Evolutionary conservation across 2,329 filamentous ascomycete genomes (phyloP).

Genomic region (Ceratocystis harringtonii): DNA sequence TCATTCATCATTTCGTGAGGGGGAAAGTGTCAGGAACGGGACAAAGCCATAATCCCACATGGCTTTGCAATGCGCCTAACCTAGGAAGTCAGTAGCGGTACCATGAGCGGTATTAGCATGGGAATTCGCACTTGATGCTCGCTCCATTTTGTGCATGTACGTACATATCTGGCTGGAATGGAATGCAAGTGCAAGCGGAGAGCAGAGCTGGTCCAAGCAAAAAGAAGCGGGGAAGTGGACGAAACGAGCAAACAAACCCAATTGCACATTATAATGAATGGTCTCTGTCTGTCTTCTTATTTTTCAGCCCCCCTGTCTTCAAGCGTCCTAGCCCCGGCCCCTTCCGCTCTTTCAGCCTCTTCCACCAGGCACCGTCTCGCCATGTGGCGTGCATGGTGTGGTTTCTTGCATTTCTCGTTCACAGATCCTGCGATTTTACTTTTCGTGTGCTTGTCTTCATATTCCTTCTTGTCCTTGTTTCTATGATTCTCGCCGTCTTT

Average conservation of each 20-base stretch:
- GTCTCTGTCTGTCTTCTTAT: background rate
- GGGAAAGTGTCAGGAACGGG: background rate
- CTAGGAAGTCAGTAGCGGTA: background rate
- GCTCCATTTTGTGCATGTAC: background rate
- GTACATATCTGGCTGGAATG: background rate
- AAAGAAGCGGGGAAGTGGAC: background rate
- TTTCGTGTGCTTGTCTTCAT: background rate
- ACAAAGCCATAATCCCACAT: background rate
- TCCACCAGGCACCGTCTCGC: background rate
- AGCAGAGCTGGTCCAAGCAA: background rate
- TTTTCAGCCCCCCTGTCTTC: background rate
- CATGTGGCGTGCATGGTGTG: slow-evolving; percentile 5
- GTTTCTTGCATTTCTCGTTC: slow-evolving; percentile 5
- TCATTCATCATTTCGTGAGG: background rate
- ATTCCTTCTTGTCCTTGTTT: background rate
- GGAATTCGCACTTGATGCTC: background rate
- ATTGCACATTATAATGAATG: background rate
- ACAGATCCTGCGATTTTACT: slow-evolving; percentile 2
- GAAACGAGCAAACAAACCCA: background rate
- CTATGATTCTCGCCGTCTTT: background rate
- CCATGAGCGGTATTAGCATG: background rate
- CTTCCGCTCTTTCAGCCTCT: slow-evolving; percentile 3
- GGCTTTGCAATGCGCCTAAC: background rate
- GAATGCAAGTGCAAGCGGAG: background rate
- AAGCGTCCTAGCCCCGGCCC: background rate